Evolutionary conservation across 495 filamentous ascomycete genomes (phyloP).

Genomic region (Ramalina intermedia): DNA sequence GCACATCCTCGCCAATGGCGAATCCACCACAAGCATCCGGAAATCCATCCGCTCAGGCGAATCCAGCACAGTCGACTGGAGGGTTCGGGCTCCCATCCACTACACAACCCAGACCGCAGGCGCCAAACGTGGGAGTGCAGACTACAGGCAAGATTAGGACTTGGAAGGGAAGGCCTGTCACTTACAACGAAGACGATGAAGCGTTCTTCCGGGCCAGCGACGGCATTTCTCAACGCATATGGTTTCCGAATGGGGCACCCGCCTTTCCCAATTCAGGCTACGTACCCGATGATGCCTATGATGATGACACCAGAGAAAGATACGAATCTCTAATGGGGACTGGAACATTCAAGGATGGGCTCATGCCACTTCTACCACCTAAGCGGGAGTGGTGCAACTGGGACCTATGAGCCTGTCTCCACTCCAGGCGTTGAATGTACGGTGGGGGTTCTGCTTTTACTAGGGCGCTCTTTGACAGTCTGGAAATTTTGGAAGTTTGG

Average conservation of each 20-base stretch:
- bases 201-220: conserved; percentile 37
- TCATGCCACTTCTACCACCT: conserved; percentile 58
- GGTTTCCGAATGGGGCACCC: conserved; percentile 59
- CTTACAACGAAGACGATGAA: conserved; percentile 30
- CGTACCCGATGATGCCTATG: conserved; percentile 27
- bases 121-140: background rate
- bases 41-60: conserved; percentile 24
- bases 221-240: conserved; percentile 40
- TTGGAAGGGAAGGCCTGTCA: conserved; percentile 43
- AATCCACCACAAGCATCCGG: conserved; percentile 9
- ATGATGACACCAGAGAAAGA: conserved; percentile 35
- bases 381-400: conserved; percentile 59
- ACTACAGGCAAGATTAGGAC: conserved; percentile 17
- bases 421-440: no score
- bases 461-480: no score
- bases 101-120: no score
- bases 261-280: conserved; percentile 38
- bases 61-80: conserved; percentile 1
- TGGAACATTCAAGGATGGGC: conserved; percentile 45
- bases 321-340: conserved; percentile 46
- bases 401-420: conserved; percentile 37
- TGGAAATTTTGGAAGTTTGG: background rate
- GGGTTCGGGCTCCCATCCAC: background rate
- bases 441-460: no score
- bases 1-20: conserved; percentile 2